Percentiles rank a stretch among this genome's conserved stretches.
Evolutionary conservation across 352 stramenopile genomes (phyloP).

Genomic region (Halophytophthora polymorphica): DNA sequence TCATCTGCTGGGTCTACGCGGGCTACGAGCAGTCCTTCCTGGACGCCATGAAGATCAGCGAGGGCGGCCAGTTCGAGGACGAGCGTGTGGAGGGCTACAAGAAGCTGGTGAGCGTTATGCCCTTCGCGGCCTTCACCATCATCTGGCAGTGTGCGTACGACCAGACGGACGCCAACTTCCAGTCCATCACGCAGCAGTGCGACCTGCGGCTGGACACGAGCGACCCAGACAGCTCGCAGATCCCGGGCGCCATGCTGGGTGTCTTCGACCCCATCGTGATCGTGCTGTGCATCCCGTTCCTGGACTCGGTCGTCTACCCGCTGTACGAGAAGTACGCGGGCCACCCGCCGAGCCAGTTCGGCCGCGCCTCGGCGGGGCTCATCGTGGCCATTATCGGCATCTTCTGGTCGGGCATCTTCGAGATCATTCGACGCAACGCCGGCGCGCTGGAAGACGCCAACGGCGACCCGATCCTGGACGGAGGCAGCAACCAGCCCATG

Average conservation of each 20-base stretch:
- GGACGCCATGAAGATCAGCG: constrained; percentile 80
- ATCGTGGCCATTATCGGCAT: constrained; percentile 78
- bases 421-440: constrained; percentile 61
- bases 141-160: constrained; percentile 88
- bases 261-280: constrained; percentile 87
- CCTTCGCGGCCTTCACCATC: constrained; percentile 86
- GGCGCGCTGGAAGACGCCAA: constrained; percentile 31
- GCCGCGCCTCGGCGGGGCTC: constrained; percentile 73
- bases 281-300: constrained; percentile 69
- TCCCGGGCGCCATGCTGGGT: constrained; percentile 73
- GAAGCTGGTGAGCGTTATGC: constrained; percentile 78
- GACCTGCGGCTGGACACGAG: constrained; percentile 53
- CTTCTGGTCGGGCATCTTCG: constrained; percentile 83
- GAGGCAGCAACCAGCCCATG: constrained; percentile 66
- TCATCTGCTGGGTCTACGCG: constrained; percentile 56
- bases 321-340: constrained; percentile 50
- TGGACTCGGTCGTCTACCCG: constrained; percentile 76
- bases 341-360: constrained; percentile 63
- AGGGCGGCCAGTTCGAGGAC: constrained; percentile 76
- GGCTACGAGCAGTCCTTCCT: constrained; percentile 81
- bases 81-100: constrained; percentile 84
- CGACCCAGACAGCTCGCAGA: constrained; percentile 39
- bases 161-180: constrained; percentile 85
- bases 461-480: constrained; percentile 45
- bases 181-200: constrained; percentile 84